Evolutionary conservation across 2,329 filamentous ascomycete species (phyloP), one percentile per base, ranked within the genome.

Genomic region (Pyricularia pennisetigena): DNA sequence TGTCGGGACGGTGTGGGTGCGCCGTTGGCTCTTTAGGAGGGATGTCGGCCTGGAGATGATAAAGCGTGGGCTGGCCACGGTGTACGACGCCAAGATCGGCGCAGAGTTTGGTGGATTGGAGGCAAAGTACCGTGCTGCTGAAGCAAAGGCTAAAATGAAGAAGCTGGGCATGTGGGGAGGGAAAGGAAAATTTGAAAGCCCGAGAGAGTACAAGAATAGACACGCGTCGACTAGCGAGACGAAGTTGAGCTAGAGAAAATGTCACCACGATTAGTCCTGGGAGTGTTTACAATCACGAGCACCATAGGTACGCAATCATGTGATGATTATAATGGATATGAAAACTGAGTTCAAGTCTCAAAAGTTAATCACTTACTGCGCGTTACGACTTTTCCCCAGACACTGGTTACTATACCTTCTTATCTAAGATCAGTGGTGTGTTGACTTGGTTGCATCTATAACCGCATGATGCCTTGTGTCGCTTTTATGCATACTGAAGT

Each of bases 41-140:
- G 94, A 99, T 77, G 91, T 99, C 5, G 93, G 94, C 3, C 80
- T 94, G 70, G 91, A 96, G 77, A 96, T 99, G 94, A 79, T 99
- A 70, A 91, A 88, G 79, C 84, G 81, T 26, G 95, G 95, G 0
- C 80, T 96, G 71, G 95, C 94, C 59, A 97, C 93, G 2, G 90
- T 95, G 3, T 99, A 98, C 76, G 95, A 98, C 79, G 94, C 93
- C 30, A 98, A 97, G 79, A 86, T 83, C 5, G 95, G 94, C 3
- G 90, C 87, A 24, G 95, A 98, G 76, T 99, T 95, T 82, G 95
- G 95, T 28, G 87, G 88, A 61, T 81, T 85, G 68, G 86, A 88
- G 73, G 79, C 82, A 65, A 77, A 83, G 69, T 94, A 94, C 76
- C 84, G 86, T 71, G 83, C 81, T 70, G 88, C 88, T 6, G 89